Evolutionary conservation across 495 filamentous ascomycete species (phyloP).

Genomic region (Penicillium daleae): DNA sequence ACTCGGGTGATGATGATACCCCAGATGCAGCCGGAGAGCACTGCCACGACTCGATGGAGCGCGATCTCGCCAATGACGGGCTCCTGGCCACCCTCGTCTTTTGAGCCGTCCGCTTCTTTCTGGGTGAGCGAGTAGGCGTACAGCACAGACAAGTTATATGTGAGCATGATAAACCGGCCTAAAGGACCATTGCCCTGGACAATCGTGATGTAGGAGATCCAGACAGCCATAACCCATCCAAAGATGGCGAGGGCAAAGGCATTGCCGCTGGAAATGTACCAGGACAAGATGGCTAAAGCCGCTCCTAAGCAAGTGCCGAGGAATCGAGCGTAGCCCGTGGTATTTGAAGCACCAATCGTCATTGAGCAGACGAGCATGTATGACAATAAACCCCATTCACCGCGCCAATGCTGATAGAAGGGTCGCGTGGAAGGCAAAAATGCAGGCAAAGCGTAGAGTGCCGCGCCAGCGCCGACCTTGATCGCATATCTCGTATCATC

Average conservation of each 20-base stretch:
- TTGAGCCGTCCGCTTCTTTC: constrained; percentile 68
- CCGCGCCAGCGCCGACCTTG: constrained; percentile 89
- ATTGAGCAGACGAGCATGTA: constrained; percentile 99
- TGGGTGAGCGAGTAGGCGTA: constrained; percentile 91
- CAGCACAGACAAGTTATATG: constrained; percentile 94
- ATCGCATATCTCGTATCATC: constrained; percentile 80
- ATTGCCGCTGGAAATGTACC: constrained; percentile 74
- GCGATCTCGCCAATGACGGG: constrained; percentile 87
- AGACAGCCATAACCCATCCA: constrained; percentile 78
- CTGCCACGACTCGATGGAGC: constrained; percentile 87
- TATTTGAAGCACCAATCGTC: constrained; percentile 95
- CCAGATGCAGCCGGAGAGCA: constrained; percentile 87
- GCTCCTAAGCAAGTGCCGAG: constrained; percentile 87
- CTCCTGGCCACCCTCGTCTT: constrained; percentile 80
- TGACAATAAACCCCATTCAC: constrained; percentile 94
- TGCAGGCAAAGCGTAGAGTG: constrained; percentile 82
- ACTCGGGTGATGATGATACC: constrained; percentile 86
- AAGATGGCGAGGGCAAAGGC: constrained; percentile 72
- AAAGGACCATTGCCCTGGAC: constrained; percentile 83
- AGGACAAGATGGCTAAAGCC: constrained; percentile 71
- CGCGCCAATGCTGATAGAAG: constrained; percentile 84
- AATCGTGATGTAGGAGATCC: constrained; percentile 87
- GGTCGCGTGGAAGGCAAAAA: constrained; percentile 80
- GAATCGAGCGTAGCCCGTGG: constrained; percentile 83
- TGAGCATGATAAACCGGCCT: constrained; percentile 89